phyloP scores from a whole-genome alignment of 2,329 filamentous ascomycete genomes.

The Ophiostoma himal-ulmi region DNA sequence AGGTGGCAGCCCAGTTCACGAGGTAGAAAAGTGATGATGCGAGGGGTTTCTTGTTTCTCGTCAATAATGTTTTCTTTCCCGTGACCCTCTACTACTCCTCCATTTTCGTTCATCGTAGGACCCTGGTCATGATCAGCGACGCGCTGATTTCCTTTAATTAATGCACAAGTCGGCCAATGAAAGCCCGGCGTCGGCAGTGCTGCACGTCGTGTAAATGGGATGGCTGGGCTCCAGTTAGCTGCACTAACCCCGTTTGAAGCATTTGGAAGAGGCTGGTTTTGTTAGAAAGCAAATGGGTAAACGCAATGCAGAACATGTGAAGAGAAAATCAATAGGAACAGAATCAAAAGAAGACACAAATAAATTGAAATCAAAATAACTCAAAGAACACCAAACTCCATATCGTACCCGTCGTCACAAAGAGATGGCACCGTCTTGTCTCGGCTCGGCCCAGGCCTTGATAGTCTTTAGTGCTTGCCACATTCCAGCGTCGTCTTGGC shows the following conservation, averaged over 20 bases:
- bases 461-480: neutral
- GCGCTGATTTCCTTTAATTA: neutral
- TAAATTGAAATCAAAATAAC: neutral
- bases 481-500: neutral
- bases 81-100: neutral
- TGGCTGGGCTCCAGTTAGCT: neutral
- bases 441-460: slow-evolving; percentile 1
- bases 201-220: neutral
- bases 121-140: neutral
- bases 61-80: neutral
- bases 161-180: neutral
- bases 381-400: neutral
- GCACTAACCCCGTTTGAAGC: neutral
- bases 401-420: neutral
- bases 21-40: neutral
- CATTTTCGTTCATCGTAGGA: neutral
- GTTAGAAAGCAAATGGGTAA: neutral
- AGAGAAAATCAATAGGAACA: neutral
- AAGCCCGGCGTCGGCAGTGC: neutral
- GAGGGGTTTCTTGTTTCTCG: neutral
- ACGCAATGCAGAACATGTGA: neutral
- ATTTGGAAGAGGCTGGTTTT: neutral
- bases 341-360: neutral
- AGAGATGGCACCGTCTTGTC: neutral
- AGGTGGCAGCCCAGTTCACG: neutral